Percentiles rank a stretch among this genome's conserved stretches.
These are phyloP conservation scores for Auriscalpium vulgare DNA, from an alignment of 768 basidiomycete species.

Conservation along the genomic window DNA sequence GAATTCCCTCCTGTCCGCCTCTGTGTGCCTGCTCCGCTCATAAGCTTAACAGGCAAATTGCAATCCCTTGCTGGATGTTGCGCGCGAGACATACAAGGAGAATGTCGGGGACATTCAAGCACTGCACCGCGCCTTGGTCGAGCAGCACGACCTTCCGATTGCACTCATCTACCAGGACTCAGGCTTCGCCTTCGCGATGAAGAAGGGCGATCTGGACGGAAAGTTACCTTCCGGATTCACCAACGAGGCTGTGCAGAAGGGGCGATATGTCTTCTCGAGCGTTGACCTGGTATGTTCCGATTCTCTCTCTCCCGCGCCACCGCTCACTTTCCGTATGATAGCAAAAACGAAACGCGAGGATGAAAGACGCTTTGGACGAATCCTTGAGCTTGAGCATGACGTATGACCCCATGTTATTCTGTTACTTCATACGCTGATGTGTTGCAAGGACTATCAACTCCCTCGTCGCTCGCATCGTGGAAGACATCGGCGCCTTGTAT, in stretches of 20 bases:
- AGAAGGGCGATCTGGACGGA: slow-evolving; percentile 57
- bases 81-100: slow-evolving; percentile 90
- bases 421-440: neutral
- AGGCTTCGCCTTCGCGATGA: slow-evolving; percentile 67
- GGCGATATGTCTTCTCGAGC: slow-evolving; percentile 68
- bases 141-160: slow-evolving; percentile 58
- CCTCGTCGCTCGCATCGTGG: slow-evolving; percentile 61
- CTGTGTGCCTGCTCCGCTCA: neutral
- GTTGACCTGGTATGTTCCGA: slow-evolving; percentile 63
- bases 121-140: slow-evolving; percentile 48
- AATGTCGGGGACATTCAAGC: slow-evolving; percentile 83
- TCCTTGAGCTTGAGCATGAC: slow-evolving; percentile 79
- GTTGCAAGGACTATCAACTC: slow-evolving; percentile 65
- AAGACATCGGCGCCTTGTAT: slow-evolving; percentile 74
- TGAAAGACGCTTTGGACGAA: slow-evolving; percentile 90
- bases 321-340: slow-evolving; percentile 20
- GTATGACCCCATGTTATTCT: slow-evolving; percentile 26
- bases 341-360: slow-evolving; percentile 84
- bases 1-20: neutral
- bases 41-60: slow-evolving; percentile 48
- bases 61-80: slow-evolving; percentile 85
- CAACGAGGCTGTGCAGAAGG: slow-evolving; percentile 57
- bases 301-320: neutral
- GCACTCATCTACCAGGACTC: slow-evolving; percentile 62
- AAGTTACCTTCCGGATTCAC: slow-evolving; percentile 64